These are phyloP conservation scores for Prunus padus DNA, from an alignment of 306 rosid genomes.

Conservation along the genomic window DNA sequence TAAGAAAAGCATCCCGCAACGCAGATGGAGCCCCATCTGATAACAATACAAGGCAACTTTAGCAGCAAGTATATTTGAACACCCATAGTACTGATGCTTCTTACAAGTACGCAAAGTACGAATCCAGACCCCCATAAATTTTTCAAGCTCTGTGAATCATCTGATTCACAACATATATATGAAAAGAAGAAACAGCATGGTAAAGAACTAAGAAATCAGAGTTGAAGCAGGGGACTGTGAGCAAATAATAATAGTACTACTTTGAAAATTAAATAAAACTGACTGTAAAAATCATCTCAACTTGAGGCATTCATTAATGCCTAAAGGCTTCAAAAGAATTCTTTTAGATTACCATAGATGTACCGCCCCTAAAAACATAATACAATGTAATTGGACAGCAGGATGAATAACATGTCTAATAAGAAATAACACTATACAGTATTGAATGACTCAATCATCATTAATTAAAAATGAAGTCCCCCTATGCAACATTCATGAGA, in stretches of 20 bases:
- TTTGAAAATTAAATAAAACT: not conserved
- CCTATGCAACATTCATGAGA: not conserved
- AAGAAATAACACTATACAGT: not conserved
- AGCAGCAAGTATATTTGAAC: conserved; percentile 18
- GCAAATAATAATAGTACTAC: not conserved
- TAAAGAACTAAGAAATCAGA: not conserved
- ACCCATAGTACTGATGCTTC: conserved; percentile 9
- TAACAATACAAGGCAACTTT: conserved; percentile 30
- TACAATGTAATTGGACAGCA: not conserved
- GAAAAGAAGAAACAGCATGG: not conserved
- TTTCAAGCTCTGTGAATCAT: not conserved
- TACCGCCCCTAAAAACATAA: not conserved
- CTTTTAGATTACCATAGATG: not conserved
- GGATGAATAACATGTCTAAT: not conserved
- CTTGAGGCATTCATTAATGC: not conserved
- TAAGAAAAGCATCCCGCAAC: conserved; percentile 66
- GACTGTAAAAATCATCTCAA: not conserved
- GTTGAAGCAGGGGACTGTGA: not conserved
- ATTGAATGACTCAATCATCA: not conserved
- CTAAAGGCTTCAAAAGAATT: not conserved
- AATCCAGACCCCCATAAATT: not conserved
- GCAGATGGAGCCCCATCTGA: conserved; percentile 58
- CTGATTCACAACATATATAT: not conserved
- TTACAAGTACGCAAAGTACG: not conserved
- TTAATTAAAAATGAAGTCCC: not conserved